phyloP scores from a whole-genome alignment of 306 rosid genomes.

The Parietaria judaica region DNA sequence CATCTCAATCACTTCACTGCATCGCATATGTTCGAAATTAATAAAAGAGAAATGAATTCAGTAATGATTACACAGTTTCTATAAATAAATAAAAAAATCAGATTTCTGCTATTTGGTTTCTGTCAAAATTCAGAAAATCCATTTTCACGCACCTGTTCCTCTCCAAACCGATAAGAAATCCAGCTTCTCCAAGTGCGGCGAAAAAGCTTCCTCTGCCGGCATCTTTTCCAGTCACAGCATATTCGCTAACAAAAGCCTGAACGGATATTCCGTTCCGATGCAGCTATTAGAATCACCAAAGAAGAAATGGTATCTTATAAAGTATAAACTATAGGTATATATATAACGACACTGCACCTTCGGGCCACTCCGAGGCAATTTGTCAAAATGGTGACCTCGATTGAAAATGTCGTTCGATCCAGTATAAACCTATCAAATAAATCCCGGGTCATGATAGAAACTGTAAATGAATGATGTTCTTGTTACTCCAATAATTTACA shows the following conservation, averaged over 20 bases:
- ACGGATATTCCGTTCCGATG: slow-evolving; percentile 14
- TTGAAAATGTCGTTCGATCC: slow-evolving; percentile 63
- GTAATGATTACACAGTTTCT: neutral
- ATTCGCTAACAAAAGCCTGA: slow-evolving; percentile 94
- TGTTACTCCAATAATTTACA: neutral
- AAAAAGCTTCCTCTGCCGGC: slow-evolving; percentile 87
- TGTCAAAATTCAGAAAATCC: neutral
- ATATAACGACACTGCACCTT: slow-evolving; percentile 26
- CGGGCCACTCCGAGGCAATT: slow-evolving; percentile 44
- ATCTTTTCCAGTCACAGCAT: slow-evolving; percentile 69
- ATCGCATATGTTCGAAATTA: slow-evolving; percentile 12
- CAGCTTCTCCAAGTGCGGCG: slow-evolving; percentile 84
- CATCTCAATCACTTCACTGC: slow-evolving; percentile 77
- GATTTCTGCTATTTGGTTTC: too few species aligned
- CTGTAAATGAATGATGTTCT: slow-evolving; percentile 1
- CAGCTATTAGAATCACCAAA: neutral
- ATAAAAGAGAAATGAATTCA: slow-evolving; percentile 1
- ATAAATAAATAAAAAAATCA: neutral
- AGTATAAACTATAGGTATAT: slow-evolving; percentile 3
- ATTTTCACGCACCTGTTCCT: slow-evolving; percentile 55
- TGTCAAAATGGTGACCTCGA: slow-evolving; percentile 43
- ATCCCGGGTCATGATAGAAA: slow-evolving; percentile 15
- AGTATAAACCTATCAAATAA: slow-evolving; percentile 52
- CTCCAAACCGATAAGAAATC: slow-evolving; percentile 77
- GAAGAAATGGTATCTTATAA: neutral